Evolutionary conservation across 352 stramenopile species (phyloP).

Genomic region (Globisporangium ultimum): DNA sequence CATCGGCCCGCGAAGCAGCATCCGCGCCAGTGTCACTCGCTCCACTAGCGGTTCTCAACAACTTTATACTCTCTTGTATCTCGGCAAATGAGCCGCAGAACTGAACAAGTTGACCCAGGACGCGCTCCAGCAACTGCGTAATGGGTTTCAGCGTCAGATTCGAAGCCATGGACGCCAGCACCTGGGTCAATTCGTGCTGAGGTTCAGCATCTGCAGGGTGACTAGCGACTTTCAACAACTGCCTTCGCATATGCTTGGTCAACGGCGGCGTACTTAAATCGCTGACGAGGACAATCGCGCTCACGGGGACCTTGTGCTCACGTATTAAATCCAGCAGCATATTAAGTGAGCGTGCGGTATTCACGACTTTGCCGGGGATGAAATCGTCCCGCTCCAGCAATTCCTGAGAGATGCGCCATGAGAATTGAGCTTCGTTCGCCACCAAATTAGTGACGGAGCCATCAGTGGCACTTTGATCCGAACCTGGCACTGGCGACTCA

Average conservation of each 20-base stretch:
- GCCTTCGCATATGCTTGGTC: slow-evolving; percentile 37
- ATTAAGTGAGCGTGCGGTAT: slow-evolving; percentile 20
- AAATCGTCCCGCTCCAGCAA: slow-evolving; percentile 40
- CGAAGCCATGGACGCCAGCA: slow-evolving; percentile 17
- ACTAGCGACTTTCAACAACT: slow-evolving; percentile 20
- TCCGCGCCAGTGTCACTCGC: slow-evolving; percentile 13
- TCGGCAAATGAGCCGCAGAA: slow-evolving; percentile 33
- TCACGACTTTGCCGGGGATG: slow-evolving; percentile 36
- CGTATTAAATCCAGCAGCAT: slow-evolving; percentile 18
- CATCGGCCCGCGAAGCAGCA: slow-evolving; percentile 8
- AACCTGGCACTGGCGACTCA: not conserved
- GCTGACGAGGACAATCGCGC: slow-evolving; percentile 45
- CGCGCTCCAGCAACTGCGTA: slow-evolving; percentile 33
- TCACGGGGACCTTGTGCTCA: not conserved
- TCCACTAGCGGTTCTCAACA: not conserved
- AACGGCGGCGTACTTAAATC: slow-evolving; percentile 47
- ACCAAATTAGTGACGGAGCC: not conserved
- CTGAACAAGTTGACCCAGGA: slow-evolving; percentile 17
- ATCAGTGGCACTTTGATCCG: not conserved
- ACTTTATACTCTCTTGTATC: slow-evolving; percentile 14
- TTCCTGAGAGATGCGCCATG: slow-evolving; percentile 43
- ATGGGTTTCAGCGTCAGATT: slow-evolving; percentile 32
- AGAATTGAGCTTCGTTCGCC: slow-evolving; percentile 12
- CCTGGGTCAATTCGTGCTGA: slow-evolving; percentile 2
- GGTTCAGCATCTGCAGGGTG: not conserved